A percentile compares a stretch with the other conserved stretches of the same genome.
Evolutionary conservation across 331 rosid genomes (phyloP).

Genomic region (Malus hybrid): DNA sequence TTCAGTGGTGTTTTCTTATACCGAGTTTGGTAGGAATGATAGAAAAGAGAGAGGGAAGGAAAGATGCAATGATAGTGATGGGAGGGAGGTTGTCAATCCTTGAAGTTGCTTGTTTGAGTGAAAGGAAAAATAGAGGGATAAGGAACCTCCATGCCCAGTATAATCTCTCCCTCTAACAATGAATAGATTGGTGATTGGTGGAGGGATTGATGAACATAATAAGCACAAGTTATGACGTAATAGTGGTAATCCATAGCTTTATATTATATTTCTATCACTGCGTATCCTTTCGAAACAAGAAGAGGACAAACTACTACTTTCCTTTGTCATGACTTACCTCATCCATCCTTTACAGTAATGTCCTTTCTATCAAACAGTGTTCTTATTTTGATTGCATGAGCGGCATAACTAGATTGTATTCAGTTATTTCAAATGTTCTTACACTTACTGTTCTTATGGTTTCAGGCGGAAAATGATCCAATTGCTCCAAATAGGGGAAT

Average conservation of each 20-base stretch:
- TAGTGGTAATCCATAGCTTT: neutral
- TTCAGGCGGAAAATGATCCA: constrained; percentile 93
- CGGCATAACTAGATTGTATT: neutral
- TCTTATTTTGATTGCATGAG: neutral
- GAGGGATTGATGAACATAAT: neutral
- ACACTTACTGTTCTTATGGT: constrained; percentile 12
- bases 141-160: neutral
- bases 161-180: neutral
- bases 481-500: constrained; percentile 81
- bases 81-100: neutral
- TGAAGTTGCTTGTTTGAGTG: neutral
- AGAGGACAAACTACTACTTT: neutral
- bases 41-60: neutral
- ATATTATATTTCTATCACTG: neutral
- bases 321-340: neutral
- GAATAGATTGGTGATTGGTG: neutral
- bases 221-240: neutral
- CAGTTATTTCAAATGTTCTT: neutral
- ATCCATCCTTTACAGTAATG: neutral
- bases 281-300: neutral
- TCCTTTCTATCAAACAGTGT: neutral
- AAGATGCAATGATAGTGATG: neutral
- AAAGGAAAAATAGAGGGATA: neutral
- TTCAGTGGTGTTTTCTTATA: neutral
- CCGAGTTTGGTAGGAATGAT: neutral